Evolutionary conservation across 2,329 filamentous ascomycete species (phyloP), one percentile per base, ranked within the genome.

Genomic region (Aspergillus sp.): DNA sequence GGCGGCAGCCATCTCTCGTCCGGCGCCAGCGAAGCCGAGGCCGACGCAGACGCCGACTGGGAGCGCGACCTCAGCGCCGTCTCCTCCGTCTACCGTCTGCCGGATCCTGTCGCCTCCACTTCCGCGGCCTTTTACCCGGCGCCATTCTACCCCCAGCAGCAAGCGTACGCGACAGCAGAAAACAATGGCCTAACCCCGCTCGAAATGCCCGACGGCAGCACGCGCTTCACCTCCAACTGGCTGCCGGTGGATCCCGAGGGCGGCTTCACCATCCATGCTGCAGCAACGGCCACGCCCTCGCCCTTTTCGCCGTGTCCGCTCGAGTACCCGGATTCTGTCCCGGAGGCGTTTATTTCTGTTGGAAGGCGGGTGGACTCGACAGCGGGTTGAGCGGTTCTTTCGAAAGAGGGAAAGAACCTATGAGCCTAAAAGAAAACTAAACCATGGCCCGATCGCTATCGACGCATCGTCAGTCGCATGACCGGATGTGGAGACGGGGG

Each of bases 181-280:
- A 50, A 54, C 5, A 57, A 59, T 0, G 53, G 14, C 17, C 52
- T 63, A 5, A 65, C 60, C 22, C 62, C 61, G 9, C 57, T 69
- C 20, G 65, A 69, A 49, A 69, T 69, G 66, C 66, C 66, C 3
- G 66, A 69, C 46, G 66, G 66, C 0, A 63, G 56, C 26, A 67
- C 61, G 8, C 65, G 66, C 19, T 54, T 63, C 35, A 67, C 65
- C 2, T 51, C 61, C 9, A 69, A 69, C 46, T 69, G 66, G 66
- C 52, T 68, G 2, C 65, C 65, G 3, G 65, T 68, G 6, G 65
- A 68, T 43, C 59, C 64, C 1, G 52, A 59, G 24, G 65, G 60
- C 3, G 65, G 62, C 1, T 65, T 67, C 35, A 67, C 64, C 4
- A 67, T 69, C 44, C 57, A 53, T 43, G 13, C 13, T 14, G 7